phyloP scores from a whole-genome alignment of 2,329 filamentous ascomycete species.

The Drechslerella dactyloides region DNA sequence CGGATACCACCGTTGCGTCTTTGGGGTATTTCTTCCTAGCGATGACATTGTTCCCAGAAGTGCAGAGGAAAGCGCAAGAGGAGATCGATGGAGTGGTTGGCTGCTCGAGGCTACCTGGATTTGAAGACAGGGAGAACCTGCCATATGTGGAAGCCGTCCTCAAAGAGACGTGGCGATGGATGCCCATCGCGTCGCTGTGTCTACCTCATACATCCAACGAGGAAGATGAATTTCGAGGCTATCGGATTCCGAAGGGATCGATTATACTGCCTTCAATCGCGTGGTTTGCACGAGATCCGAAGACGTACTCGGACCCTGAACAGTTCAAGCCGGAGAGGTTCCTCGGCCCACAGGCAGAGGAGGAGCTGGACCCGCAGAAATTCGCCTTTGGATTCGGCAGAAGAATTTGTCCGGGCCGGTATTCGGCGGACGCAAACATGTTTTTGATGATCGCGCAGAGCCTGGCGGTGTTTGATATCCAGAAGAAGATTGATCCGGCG shows the following conservation, averaged over 20 bases:
- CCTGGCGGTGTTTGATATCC: too few species aligned
- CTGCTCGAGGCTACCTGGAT: slow-evolving; percentile 60
- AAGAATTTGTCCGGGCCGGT: too few species aligned
- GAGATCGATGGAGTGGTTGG: slow-evolving; percentile 64
- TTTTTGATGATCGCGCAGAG: too few species aligned
- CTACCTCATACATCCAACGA: slow-evolving; percentile 61
- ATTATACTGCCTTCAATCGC: slow-evolving; percentile 62
- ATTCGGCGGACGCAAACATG: too few species aligned
- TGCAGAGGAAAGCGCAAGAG: slow-evolving; percentile 60
- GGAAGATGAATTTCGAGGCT: slow-evolving; percentile 61
- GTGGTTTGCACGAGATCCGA: slow-evolving; percentile 62
- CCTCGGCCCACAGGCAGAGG: slow-evolving; percentile 19
- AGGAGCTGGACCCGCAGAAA: slow-evolving; percentile 1
- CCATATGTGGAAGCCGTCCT: slow-evolving; percentile 65
- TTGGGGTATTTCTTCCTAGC: slow-evolving; percentile 62
- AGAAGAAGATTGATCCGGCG: too few species aligned
- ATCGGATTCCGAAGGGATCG: slow-evolving; percentile 61
- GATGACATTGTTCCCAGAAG: slow-evolving; percentile 62
- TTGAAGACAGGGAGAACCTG: slow-evolving; percentile 62
- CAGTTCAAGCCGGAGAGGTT: slow-evolving; percentile 51
- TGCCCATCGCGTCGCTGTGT: slow-evolving; percentile 63
- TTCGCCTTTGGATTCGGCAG: too few species aligned
- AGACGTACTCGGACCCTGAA: slow-evolving; percentile 55
- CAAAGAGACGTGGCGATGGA: slow-evolving; percentile 66
- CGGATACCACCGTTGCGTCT: slow-evolving; percentile 60